Percentiles rank a stretch among this genome's conserved stretches.
Conservation (phyloP, 345 rosid species). For the Arabis alpina region DNA sequence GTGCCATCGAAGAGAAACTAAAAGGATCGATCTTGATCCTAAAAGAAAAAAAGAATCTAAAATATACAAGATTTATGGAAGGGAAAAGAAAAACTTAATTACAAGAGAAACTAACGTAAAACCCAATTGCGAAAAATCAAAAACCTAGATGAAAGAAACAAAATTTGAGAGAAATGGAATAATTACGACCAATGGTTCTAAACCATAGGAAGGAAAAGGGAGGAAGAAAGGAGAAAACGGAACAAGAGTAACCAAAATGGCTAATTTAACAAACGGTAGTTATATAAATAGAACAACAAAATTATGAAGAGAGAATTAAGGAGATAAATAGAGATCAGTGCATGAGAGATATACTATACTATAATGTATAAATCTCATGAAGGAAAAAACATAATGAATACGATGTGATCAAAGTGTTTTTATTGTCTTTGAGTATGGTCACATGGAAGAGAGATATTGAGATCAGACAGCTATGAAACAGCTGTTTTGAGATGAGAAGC, state of each 20-base stretch:
- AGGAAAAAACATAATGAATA: conserved; percentile 26
- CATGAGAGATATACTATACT: not conserved
- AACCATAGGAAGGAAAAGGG: conserved; percentile 30
- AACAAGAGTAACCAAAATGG: conserved; percentile 37
- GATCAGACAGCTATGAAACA: conserved; percentile 76
- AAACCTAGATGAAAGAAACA: conserved; percentile 28
- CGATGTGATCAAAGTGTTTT: conserved; percentile 37
- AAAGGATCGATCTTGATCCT: not conserved
- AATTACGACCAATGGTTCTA: conserved; percentile 20
- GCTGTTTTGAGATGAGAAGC: conserved; percentile 62
- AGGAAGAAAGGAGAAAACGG: conserved; percentile 38
- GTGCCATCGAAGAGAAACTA: conserved; percentile 57
- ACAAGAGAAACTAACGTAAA: conserved; percentile 25
- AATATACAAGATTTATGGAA: conserved; percentile 6
- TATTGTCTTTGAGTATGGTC: conserved; percentile 53
- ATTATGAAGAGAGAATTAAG: not conserved
- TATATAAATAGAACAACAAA: conserved; percentile 27
- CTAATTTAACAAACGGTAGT: conserved; percentile 41
- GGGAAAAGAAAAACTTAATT: conserved; percentile 2
- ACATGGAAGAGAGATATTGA: conserved; percentile 37
- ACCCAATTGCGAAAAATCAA: conserved; percentile 13
- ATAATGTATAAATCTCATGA: conserved; percentile 8
- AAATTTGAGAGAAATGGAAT: conserved; percentile 24
- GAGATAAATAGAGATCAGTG: conserved; percentile 20
- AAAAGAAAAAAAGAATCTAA: not conserved